A percentile compares a stretch with the other conserved stretches of the same genome.
Evolutionary conservation across 164 flowering plant genomes (phyloP).

Genomic region (Euptelea pleiosperma): DNA sequence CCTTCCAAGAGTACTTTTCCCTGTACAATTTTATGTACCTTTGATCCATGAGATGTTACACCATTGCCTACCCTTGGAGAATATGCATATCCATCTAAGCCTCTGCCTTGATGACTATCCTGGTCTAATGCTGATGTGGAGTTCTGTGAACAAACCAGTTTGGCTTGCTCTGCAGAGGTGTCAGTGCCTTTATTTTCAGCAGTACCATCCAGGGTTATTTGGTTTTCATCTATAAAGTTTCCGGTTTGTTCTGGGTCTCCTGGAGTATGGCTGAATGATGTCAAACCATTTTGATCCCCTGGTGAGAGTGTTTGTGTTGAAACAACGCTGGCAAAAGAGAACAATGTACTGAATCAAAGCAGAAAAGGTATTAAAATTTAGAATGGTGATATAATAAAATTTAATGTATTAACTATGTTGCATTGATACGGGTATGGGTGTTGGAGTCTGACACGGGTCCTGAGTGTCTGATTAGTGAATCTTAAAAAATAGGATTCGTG

Average conservation of each 20-base stretch:
- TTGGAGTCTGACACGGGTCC: too few species aligned
- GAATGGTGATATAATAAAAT: too few species aligned
- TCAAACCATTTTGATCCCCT: slow-evolving; percentile 21
- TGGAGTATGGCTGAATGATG: slow-evolving; percentile 23
- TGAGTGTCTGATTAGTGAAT: too few species aligned
- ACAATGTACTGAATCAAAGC: neutral
- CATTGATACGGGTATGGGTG: too few species aligned
- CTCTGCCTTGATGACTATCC: slow-evolving; percentile 19
- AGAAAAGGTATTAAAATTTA: neutral
- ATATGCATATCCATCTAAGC: slow-evolving; percentile 18
- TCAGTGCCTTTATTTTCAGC: slow-evolving; percentile 16
- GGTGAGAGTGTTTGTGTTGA: slow-evolving; percentile 16
- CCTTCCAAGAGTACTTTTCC: slow-evolving; percentile 1
- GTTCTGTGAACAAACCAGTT: slow-evolving; percentile 11
- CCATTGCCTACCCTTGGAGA: slow-evolving; percentile 21
- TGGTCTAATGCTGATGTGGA: slow-evolving; percentile 14
- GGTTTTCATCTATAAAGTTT: slow-evolving; percentile 28
- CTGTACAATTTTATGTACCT: slow-evolving; percentile 8
- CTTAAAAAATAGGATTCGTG: too few species aligned
- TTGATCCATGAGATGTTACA: slow-evolving; percentile 8
- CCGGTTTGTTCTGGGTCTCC: slow-evolving; percentile 27
- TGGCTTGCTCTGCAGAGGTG: slow-evolving; percentile 11
- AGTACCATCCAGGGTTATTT: slow-evolving; percentile 31
- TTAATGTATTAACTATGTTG: too few species aligned
- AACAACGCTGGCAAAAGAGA: slow-evolving; percentile 28